Conservation (phyloP, 805 yeast species). For the Starmerella gropengiesseri region DNA sequence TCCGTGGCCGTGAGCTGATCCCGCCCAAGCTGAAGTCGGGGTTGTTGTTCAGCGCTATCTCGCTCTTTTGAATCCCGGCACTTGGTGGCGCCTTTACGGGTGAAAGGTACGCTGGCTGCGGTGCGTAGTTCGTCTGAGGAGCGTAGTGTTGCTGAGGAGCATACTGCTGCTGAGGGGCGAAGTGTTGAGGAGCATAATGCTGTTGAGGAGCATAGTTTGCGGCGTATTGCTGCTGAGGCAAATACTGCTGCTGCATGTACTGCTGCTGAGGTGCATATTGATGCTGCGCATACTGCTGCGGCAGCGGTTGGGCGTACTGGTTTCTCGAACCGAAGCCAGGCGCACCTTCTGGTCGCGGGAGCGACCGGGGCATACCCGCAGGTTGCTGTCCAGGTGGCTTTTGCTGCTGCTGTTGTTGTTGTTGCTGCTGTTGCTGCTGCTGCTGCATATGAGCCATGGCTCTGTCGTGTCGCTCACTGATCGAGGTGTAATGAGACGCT, state of each 20-base stretch:
- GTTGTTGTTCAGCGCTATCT: conserved; percentile 20
- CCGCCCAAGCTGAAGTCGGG: conserved; percentile 23
- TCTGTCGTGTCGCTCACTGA: conserved; percentile 15
- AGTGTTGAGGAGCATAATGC: not conserved
- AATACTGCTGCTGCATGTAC: not conserved
- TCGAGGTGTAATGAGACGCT: conserved; percentile 17
- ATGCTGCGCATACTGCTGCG: conserved; percentile 3
- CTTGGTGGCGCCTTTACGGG: not conserved
- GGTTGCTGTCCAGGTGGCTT: not conserved
- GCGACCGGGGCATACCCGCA: not conserved
- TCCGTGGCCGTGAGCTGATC: conserved; percentile 9
- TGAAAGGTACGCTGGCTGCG: conserved; percentile 5
- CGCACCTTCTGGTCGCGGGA: not conserved
- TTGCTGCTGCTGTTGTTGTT: not conserved
- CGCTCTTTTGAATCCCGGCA: conserved; percentile 15
- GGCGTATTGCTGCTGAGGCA: not conserved
- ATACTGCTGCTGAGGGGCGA: not conserved
- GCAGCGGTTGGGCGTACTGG: not conserved
- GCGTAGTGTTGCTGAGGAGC: conserved; percentile 3
- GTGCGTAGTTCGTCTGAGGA: not conserved
- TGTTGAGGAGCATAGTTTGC: not conserved
- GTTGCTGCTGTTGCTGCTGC: not conserved
- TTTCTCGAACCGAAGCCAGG: too few relatives aligned
- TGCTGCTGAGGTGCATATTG: conserved; percentile 1
- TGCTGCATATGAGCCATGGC: not conserved